Evolutionary conservation across 176 grass and related monocot genomes (phyloP), one percentile per base, ranked within the genome.

Genomic region (Oryza australiensis): DNA sequence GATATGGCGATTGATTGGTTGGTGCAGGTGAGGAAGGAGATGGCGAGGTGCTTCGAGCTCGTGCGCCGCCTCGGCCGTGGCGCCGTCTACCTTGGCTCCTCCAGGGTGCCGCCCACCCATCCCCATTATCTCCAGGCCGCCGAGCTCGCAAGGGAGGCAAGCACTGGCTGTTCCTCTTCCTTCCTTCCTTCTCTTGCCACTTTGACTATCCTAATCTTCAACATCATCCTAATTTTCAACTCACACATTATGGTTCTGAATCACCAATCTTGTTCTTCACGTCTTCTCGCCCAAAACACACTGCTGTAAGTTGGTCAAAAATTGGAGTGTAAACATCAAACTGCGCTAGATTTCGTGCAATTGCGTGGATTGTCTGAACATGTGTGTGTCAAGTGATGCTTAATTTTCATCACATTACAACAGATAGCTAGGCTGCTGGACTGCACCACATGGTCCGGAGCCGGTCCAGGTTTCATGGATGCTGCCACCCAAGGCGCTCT

Each of bases 401-500:
- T 4, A 49, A 55, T 0, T 24, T 60, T 60, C 55, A 60, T 60
- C 55, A 60, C 55, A 60, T 60, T 24, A 9, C 16, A 5, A 66
- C 80, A 94, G 87, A 72, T 88, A 67, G 84, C 92, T 78, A 85
- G 65, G 72, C 66, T 93, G 82, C 83, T 95, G 72, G 87, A 90
- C 68, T 95, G 92, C 87, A 95, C 92, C 41, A 98, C 90, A 70
- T 98, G 95, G 95, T 90, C 84, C 0, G 92, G 89, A 80, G 92
- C 89, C 0, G 88, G 92, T 46, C 95, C 96, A 0, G 90, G 90
- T 70, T 83, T 98, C 34, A 98, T 95, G 95, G 92, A 98, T 82
- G 95, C 92, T 6, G 88, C 88, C 32, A 88, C 77, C 26, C 80
- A 69, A 64, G 95, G 92, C 40, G 88, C 92, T 77, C 43, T 98